Evolutionary conservation across 768 basidiomycete species (phyloP), one percentile per base, ranked within the genome.

Genomic region (Cystobasidium ongulense): DNA sequence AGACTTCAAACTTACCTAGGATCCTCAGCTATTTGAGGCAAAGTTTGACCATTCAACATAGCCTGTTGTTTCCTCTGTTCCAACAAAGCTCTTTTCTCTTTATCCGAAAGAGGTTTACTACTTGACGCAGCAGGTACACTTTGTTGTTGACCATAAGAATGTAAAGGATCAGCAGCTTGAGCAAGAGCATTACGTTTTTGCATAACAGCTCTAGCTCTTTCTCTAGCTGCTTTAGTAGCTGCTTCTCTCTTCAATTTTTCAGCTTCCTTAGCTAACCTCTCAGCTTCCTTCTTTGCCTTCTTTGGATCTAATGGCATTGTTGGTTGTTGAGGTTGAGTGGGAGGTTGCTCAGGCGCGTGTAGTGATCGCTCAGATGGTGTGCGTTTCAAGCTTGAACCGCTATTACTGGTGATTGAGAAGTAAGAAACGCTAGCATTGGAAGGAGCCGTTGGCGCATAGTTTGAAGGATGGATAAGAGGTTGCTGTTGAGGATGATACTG

Each of bases 191-290:
- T 80, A 66, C 82, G 78, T 78, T 84, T 84, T 75, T 81, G 80
- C 82, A 83, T 81, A 59, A 83, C 83, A 3, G 83, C 83, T 33
- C 83, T 75, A 1, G 83, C 82, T 31, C 83, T 77, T 75, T 84
- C 83, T 75, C 82, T 81, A 72, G 81, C 80, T 39, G 79, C 79
- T 1, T 76, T 75, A 62, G 78, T 79, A 27, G 80, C 78, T 10
- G 81, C 81, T 33, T 82, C 81, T 38, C 83, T 79, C 74, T 81
- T 81, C 13, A 79, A 78, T 74, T 79, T 79, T 76, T 83, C 82
- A 36, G 76, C 76, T 62, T 78, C 78, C 74, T 82, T 78, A 25
- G 78, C 78, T 3, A 73, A 36, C 46, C 64, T 43, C 65, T 80
- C 80, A 1, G 80, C 81, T 71, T 82, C 82, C 78, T 82, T 82